Percentiles rank a stretch among this genome's conserved stretches.
Evolutionary conservation across 495 filamentous ascomycete genomes (phyloP).

Genomic region (Tuber calosporum): DNA sequence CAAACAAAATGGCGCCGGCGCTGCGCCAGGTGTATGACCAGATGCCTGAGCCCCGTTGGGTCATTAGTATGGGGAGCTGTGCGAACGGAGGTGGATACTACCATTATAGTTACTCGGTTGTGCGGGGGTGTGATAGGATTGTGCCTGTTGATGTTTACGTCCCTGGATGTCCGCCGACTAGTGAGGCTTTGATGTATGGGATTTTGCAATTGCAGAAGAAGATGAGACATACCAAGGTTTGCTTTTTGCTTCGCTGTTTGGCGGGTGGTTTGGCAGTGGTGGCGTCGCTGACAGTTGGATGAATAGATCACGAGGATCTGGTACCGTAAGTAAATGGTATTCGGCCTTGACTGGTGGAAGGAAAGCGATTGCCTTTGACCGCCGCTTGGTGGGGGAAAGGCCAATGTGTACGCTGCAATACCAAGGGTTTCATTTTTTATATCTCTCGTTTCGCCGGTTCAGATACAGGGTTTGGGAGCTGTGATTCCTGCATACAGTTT

Average conservation of each 20-base stretch:
- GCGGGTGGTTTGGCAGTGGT: constrained; percentile 61
- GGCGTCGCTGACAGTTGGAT: constrained; percentile 2
- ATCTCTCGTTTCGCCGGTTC: constrained; percentile 9
- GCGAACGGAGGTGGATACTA: constrained; percentile 93
- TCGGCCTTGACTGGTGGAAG: constrained; percentile 1
- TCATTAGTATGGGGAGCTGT: constrained; percentile 84
- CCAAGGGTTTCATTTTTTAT: background rate
- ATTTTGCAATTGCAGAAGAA: constrained; percentile 83
- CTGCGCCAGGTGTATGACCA: constrained; percentile 94
- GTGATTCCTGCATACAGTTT: background rate
- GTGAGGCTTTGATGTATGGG: constrained; percentile 82
- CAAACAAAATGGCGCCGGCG: constrained; percentile 96
- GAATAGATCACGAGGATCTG: constrained; percentile 47
- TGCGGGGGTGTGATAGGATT: constrained; percentile 79
- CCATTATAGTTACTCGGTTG: constrained; percentile 85
- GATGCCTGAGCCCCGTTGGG: constrained; percentile 94
- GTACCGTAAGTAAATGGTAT: constrained; percentile 41
- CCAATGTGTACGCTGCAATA: constrained; percentile 22
- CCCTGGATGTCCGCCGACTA: constrained; percentile 83
- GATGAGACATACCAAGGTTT: constrained; percentile 69
- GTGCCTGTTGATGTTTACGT: constrained; percentile 91
- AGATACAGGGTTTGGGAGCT: background rate
- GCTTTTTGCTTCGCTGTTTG: constrained; percentile 36
- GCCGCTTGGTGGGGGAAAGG: background rate
- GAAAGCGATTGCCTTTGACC: background rate